Conservation (phyloP, 2,329 filamentous ascomycete genomes). For the Emmonsiellopsis sp. region DNA sequence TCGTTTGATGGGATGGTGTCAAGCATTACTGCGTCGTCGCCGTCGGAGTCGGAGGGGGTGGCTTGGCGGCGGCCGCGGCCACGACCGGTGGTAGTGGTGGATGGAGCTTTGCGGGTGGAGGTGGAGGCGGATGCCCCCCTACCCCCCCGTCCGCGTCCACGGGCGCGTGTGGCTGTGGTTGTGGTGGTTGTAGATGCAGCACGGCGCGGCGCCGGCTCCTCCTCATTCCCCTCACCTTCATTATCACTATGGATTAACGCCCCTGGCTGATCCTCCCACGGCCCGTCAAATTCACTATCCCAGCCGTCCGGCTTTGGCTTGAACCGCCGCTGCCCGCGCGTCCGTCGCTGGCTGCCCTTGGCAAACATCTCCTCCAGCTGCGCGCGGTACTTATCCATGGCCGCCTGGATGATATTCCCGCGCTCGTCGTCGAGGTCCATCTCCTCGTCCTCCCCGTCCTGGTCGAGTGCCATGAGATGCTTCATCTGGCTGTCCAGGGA, state of each 20-base stretch:
- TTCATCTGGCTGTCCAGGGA: slow-evolving; percentile 62
- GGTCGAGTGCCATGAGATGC: slow-evolving; percentile 56
- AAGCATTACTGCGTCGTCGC: slow-evolving; percentile 30
- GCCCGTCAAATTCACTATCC: slow-evolving; percentile 83
- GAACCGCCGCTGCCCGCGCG: slow-evolving; percentile 45
- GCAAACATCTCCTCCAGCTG: slow-evolving; percentile 63
- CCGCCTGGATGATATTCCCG: slow-evolving; percentile 59
- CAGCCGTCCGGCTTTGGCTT: slow-evolving; percentile 71
- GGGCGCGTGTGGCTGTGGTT: slow-evolving; percentile 27
- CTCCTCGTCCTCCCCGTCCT: slow-evolving; percentile 57
- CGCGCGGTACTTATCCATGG: slow-evolving; percentile 63
- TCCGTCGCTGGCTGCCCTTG: slow-evolving; percentile 51
- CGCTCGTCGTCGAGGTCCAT: slow-evolving; percentile 57
- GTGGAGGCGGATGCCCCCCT: slow-evolving; percentile 15
- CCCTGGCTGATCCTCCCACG: slow-evolving; percentile 71
- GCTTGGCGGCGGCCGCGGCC: slow-evolving; percentile 20
- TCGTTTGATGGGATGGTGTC: slow-evolving; percentile 22
- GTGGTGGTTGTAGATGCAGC: slow-evolving; percentile 34
- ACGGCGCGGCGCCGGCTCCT: slow-evolving; percentile 39
- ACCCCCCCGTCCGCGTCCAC: slow-evolving; percentile 12
- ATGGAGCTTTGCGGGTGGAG: slow-evolving; percentile 21
- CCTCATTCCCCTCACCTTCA: slow-evolving; percentile 39
- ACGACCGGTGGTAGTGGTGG: slow-evolving; percentile 12
- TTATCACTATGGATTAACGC: slow-evolving; percentile 49
- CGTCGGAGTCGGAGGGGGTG: slow-evolving; percentile 23